Evolutionary conservation across 2,329 filamentous ascomycete genomes (phyloP), one percentile per base, ranked within the genome.

Genomic region (Tolypocladium inflatum): DNA sequence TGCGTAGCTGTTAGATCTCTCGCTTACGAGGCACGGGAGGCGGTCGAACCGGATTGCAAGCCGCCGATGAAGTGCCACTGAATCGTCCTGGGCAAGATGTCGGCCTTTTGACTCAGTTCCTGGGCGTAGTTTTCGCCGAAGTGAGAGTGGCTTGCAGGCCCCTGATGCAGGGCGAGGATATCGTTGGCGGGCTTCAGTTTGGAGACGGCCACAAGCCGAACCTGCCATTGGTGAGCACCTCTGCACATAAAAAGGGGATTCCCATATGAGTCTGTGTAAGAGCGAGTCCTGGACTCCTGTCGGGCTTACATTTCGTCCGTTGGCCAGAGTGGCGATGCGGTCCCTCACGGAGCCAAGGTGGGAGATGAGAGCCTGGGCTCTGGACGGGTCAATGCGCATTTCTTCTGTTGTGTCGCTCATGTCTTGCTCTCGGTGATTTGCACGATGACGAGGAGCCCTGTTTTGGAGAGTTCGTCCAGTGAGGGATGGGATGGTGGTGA

Each of bases 91-190:
- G 94, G 93, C 13, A 99, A 82, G 23, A 96, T 71, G 41, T 82
- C 81, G 1, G 91, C 88, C 74, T 99, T 99, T 71, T 96, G 88
- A 59, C 82, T 80, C 57, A 99, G 82, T 73, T 99, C 94, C 74
- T 93, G 89, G 4, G 88, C 81, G 76, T 99, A 99, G 78, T 99
- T 99, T 76, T 99, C 94, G 66, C 94, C 94, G 72, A 97, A 97
- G 75, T 99, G 90, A 21, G 79, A 65, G 57, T 92, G 89, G 1
- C 76, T 72, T 37, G 76, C 71, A 1, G 80, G 78, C 0, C 78
- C 73, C 65, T 82, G 79, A 75, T 95, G 88, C 1, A 99, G 83
- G 37, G 91, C 88, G 57, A 96, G 80, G 66, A 99, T 89, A 72
- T 99, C 94, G 67, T 89, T 89, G 59, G 87, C 90, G 17, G 94